Conservation (phyloP, 768 basidiomycete genomes). For the Cytidiella melzeri region DNA sequence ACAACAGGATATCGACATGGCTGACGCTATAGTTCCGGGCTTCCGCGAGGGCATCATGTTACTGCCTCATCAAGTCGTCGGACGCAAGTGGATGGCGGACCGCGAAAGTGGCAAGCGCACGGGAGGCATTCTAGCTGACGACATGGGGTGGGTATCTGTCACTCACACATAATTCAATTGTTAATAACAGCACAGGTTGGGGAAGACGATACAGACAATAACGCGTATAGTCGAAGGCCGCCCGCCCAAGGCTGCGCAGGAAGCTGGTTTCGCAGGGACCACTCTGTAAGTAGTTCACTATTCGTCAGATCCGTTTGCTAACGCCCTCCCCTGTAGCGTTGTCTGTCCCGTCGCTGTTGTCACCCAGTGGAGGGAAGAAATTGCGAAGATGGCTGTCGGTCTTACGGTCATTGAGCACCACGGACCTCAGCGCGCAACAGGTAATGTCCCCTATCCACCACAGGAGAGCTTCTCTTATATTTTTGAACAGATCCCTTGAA, state of each 20-base stretch:
- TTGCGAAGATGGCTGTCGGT: slow-evolving; percentile 59
- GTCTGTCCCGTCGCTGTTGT: slow-evolving; percentile 85
- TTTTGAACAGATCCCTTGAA: slow-evolving; percentile 42
- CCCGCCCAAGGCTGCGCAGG: slow-evolving; percentile 60
- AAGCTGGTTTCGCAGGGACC: slow-evolving; percentile 62
- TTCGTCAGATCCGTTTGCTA: background rate
- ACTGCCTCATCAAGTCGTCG: slow-evolving; percentile 84
- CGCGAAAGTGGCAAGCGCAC: slow-evolving; percentile 72
- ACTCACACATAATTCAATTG: background rate
- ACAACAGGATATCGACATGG: slow-evolving; percentile 45
- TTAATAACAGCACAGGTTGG: slow-evolving; percentile 42
- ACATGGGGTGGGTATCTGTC: slow-evolving; percentile 60
- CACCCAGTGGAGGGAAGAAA: slow-evolving; percentile 87
- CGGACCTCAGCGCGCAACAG: slow-evolving; percentile 63
- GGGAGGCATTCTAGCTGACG: slow-evolving; percentile 91
- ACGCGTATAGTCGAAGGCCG: slow-evolving; percentile 81
- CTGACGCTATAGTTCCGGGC: slow-evolving; percentile 67
- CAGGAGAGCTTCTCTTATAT: too few relatives aligned
- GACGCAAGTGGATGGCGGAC: slow-evolving; percentile 81
- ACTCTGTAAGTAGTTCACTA: slow-evolving; percentile 50
- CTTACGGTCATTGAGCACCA: slow-evolving; percentile 80
- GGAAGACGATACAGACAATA: slow-evolving; percentile 90
- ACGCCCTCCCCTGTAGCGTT: slow-evolving; percentile 47
- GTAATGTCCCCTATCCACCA: too few relatives aligned
- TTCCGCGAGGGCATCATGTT: slow-evolving; percentile 67